Percentiles rank a stretch among this genome's conserved stretches.
Conservation (phyloP, 345 rosid species). For the Abelmoschus esculentus region DNA sequence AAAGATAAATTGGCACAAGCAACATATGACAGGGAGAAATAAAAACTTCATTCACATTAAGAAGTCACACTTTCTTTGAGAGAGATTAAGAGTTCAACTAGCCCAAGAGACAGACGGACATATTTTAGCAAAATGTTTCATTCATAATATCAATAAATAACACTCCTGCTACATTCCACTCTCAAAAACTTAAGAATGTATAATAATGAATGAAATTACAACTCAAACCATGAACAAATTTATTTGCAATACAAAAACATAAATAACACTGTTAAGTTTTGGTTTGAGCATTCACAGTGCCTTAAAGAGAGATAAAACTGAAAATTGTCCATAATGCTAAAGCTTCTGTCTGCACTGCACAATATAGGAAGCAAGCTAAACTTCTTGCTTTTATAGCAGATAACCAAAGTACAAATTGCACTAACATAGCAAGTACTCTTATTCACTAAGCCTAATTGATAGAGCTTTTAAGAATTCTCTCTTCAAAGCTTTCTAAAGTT, state of each 20-base stretch:
- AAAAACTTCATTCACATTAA: not conserved
- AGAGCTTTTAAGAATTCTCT: not conserved
- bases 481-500: not conserved
- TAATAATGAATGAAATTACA: not conserved
- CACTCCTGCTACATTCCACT: not conserved
- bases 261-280: not conserved
- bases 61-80: not conserved
- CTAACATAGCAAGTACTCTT: not conserved
- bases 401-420: not conserved
- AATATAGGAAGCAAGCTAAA: not conserved
- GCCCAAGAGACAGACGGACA: not conserved
- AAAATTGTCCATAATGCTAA: not conserved
- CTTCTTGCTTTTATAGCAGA: not conserved
- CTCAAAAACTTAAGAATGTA: not conserved
- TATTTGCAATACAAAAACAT: not conserved
- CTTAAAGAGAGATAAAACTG: not conserved
- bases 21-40: not conserved
- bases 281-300: not conserved
- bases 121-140: constrained; percentile 1
- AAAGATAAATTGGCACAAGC: not conserved
- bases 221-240: not conserved
- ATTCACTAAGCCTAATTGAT: not conserved
- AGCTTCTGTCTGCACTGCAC: not conserved
- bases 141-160: not conserved
- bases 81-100: not conserved